phyloP scores from a whole-genome alignment of 176 grass and related monocot genomes.

The Tillandsia leiboldiana region DNA sequence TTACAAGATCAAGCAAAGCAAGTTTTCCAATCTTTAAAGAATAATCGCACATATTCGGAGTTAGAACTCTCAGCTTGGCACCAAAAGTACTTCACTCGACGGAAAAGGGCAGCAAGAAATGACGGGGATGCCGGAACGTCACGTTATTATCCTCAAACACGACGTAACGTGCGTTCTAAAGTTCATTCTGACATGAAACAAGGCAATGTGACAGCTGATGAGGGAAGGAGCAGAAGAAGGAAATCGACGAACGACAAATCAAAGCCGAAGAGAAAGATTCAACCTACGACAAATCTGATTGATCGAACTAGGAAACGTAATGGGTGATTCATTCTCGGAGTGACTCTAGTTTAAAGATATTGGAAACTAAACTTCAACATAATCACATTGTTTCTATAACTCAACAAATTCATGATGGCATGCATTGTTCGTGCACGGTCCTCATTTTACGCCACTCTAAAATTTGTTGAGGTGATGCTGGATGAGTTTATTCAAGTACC shows the following conservation, averaged over 20 bases:
- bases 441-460: no score
- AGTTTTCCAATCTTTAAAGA: conserved; percentile 48
- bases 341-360: no score
- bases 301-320: neutral
- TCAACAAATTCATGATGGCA: no score
- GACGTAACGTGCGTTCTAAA: neutral
- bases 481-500: neutral
- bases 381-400: no score
- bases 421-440: no score
- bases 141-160: neutral
- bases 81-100: conserved; percentile 20
- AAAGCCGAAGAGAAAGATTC: neutral
- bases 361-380: no score
- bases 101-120: conserved; percentile 8
- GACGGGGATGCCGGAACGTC: neutral
- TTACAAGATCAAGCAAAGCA: conserved; percentile 42
- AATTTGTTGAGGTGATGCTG: no score
- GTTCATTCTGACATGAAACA: neutral
- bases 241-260: neutral
- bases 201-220: neutral
- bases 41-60: conserved; percentile 36
- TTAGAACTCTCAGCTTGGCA: conserved; percentile 35
- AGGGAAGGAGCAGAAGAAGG: neutral
- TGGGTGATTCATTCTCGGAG: neutral
- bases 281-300: neutral